These are phyloP conservation scores for Starmerella bombi DNA, from an alignment of 805 yeast genomes.

Conservation along the genomic window DNA sequence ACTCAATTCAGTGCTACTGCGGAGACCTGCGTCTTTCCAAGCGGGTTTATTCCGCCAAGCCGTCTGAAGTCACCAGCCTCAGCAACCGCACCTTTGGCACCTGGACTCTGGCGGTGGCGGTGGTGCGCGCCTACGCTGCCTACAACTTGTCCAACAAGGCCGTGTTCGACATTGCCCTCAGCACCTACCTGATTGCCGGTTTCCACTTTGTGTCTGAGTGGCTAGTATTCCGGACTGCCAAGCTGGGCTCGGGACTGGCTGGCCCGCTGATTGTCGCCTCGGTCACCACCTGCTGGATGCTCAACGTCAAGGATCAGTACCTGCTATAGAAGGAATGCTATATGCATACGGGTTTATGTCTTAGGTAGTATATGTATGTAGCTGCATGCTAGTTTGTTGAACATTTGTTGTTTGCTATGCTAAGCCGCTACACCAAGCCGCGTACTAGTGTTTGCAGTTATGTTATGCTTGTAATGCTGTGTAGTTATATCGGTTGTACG, in stretches of 20 bases:
- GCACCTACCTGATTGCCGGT: conserved; percentile 71
- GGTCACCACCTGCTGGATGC: conserved; percentile 71
- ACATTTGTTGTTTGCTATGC: too few relatives aligned
- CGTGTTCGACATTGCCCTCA: conserved; percentile 64
- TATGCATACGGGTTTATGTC: too few relatives aligned
- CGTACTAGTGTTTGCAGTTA: too few relatives aligned
- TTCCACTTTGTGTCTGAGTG: conserved; percentile 76
- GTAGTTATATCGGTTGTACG: background rate
- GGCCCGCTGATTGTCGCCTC: conserved; percentile 83
- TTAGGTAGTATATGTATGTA: too few relatives aligned
- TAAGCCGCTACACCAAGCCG: too few relatives aligned
- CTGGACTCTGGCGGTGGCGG: conserved; percentile 82
- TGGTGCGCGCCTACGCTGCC: conserved; percentile 80
- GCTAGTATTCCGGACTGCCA: conserved; percentile 64
- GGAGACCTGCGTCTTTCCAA: conserved; percentile 64
- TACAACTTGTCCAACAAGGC: conserved; percentile 55
- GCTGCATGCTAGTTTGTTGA: too few relatives aligned
- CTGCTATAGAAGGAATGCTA: too few relatives aligned
- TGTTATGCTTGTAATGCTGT: too few relatives aligned
- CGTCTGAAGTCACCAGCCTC: conserved; percentile 44
- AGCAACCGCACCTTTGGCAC: conserved; percentile 98
- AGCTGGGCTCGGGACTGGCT: conserved; percentile 70
- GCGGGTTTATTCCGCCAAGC: conserved; percentile 58
- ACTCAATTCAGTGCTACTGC: conserved; percentile 73
- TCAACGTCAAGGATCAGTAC: conserved; percentile 45